Evolutionary conservation across 2,329 filamentous ascomycete species (phyloP).

Genomic region (Aspergillus novoparasiticus): DNA sequence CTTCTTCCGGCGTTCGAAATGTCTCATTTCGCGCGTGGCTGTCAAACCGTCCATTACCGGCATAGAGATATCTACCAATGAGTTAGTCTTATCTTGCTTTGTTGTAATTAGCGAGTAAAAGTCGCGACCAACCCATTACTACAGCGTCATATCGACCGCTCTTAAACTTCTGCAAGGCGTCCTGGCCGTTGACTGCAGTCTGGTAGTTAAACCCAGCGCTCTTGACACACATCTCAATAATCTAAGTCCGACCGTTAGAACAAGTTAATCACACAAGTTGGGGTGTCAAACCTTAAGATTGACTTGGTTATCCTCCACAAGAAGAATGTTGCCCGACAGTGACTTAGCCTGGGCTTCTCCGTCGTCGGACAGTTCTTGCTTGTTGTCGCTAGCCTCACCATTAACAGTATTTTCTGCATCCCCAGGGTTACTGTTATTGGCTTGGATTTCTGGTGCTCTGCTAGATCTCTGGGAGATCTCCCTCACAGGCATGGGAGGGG

Average conservation of each 20-base stretch:
- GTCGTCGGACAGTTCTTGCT: not conserved
- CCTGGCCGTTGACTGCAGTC: conserved; percentile 20
- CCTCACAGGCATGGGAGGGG: not conserved
- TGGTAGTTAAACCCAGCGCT: conserved; percentile 17
- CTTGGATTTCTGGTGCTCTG: too few relatives aligned
- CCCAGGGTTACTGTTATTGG: not conserved
- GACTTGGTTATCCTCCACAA: conserved; percentile 44
- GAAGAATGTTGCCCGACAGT: conserved; percentile 17
- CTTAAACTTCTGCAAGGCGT: conserved; percentile 24
- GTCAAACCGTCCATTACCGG: conserved; percentile 37
- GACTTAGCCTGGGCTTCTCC: not conserved
- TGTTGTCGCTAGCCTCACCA: not conserved
- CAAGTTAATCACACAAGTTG: not conserved
- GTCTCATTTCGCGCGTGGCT: conserved; percentile 30
- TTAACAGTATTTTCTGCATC: not conserved
- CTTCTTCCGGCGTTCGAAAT: conserved; percentile 20
- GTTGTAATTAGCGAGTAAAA: not conserved
- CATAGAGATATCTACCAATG: conserved; percentile 34
- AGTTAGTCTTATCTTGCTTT: not conserved
- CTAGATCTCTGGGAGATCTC: not conserved
- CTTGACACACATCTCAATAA: conserved; percentile 20
- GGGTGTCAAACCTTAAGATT: conserved; percentile 34
- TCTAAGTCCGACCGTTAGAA: conserved; percentile 5
- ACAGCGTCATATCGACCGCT: conserved; percentile 7
- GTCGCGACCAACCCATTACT: conserved; percentile 23